These are phyloP conservation scores for Saitozyma sp. DNA, from an alignment of 768 basidiomycete genomes.

Conservation along the genomic window DNA sequence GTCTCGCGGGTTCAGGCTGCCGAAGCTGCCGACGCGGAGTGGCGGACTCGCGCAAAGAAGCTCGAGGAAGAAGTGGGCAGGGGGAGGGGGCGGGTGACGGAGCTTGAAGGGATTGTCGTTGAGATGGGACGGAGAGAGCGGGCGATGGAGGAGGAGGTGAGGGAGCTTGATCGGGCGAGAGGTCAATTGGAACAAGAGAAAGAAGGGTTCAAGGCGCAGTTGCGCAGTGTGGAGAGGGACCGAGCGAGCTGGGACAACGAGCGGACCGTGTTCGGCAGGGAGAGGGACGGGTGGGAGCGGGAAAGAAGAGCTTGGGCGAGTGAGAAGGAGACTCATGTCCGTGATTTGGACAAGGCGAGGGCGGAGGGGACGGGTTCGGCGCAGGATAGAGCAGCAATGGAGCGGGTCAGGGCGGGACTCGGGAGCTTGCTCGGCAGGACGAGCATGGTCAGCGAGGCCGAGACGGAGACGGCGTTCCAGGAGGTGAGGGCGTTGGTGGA, in stretches of 20 bases:
- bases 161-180: constrained; percentile 24
- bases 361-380: constrained; percentile 24
- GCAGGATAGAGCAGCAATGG: constrained; percentile 29
- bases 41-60: constrained; percentile 26
- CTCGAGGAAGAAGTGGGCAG: constrained; percentile 23
- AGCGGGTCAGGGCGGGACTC: constrained; percentile 23
- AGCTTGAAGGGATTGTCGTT: constrained; percentile 43
- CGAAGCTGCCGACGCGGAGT: constrained; percentile 37
- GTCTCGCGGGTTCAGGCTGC: constrained; percentile 18
- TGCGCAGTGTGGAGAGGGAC: constrained; percentile 21
- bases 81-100: constrained; percentile 20
- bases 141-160: constrained; percentile 37
- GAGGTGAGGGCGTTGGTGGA: constrained; percentile 33
- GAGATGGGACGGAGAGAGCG: constrained; percentile 41
- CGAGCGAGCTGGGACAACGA: constrained; percentile 22
- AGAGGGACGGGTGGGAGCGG: constrained; percentile 20
- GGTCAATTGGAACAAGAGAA: constrained; percentile 23
- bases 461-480: constrained; percentile 33
- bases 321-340: constrained; percentile 12
- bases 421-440: constrained; percentile 29
- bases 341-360: constrained; percentile 19
- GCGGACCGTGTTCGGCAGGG: constrained; percentile 18
- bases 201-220: constrained; percentile 25
- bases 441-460: constrained; percentile 21
- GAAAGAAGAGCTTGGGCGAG: constrained; percentile 14